Conservation (phyloP, 371 early-diverging fungal species). For the Mucor plumbeus region DNA sequence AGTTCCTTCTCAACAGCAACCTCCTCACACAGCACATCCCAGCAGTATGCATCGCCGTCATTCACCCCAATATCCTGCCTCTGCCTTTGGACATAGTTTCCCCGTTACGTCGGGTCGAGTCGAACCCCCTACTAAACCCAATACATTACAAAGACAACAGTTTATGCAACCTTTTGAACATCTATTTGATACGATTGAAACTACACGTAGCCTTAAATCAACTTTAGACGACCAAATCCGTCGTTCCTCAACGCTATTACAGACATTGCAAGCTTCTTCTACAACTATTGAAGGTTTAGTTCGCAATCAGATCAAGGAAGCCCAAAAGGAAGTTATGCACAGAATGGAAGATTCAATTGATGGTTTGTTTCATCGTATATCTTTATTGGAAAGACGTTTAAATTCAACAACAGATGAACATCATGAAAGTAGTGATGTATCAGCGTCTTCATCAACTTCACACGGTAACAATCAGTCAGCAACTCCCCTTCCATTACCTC, state of each 20-base stretch:
- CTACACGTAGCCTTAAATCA: constrained; percentile 58
- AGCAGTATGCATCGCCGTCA: constrained; percentile 23
- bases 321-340: constrained; percentile 64
- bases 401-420: background rate
- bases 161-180: constrained; percentile 65
- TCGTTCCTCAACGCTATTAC: constrained; percentile 73
- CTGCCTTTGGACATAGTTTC: constrained; percentile 19
- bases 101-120: constrained; percentile 13
- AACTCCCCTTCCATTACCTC: background rate
- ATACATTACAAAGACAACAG: constrained; percentile 40
- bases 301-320: constrained; percentile 74
- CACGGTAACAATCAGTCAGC: background rate
- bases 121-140: constrained; percentile 29
- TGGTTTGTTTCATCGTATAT: constrained; percentile 7
- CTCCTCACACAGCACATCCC: constrained; percentile 30
- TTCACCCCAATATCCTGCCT: constrained; percentile 23
- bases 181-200: constrained; percentile 65
- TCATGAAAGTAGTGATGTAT: background rate
- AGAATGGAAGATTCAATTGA: constrained; percentile 36
- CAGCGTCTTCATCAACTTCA: background rate
- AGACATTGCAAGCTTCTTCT: constrained; percentile 74
- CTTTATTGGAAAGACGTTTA: constrained; percentile 12
- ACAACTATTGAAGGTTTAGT: constrained; percentile 80
- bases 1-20: constrained; percentile 51
- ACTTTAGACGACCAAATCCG: constrained; percentile 82